Conservation (phyloP, 2,329 filamentous ascomycete species). For the Alternaria arborescens region DNA sequence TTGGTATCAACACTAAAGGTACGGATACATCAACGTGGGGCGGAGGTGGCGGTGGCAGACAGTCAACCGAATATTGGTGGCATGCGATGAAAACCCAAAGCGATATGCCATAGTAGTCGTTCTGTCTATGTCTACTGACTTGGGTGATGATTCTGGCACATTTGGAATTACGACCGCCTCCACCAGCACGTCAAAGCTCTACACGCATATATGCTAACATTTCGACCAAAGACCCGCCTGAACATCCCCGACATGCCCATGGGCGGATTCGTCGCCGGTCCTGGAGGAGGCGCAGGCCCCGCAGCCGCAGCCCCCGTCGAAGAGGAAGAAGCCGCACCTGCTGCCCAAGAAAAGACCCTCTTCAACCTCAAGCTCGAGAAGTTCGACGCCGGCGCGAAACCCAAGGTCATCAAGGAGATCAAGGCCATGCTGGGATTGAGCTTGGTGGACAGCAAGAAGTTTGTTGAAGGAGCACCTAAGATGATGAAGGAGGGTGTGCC, state of each 20-base stretch:
- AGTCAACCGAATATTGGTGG: background rate
- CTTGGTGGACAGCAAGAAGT: conserved; percentile 99
- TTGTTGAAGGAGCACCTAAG: conserved; percentile 98
- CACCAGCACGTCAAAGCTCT: background rate
- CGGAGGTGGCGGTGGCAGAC: background rate
- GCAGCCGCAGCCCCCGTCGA: conserved; percentile 71
- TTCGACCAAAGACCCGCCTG: conserved; percentile 74
- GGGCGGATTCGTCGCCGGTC: conserved; percentile 80
- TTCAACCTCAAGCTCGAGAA: conserved; percentile 95
- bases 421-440: conserved; percentile 94
- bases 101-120: background rate
- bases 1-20: conserved; percentile 96
- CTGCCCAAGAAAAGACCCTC: conserved; percentile 90
- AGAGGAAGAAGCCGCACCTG: conserved; percentile 88
- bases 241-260: conserved; percentile 99
- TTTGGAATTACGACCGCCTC: background rate
- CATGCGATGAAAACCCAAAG: background rate
- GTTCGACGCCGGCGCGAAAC: conserved; percentile 88
- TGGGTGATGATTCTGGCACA: background rate
- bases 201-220: conserved; percentile 7
- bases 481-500: conserved; percentile 98
- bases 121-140: background rate
- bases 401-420: conserved; percentile 99
- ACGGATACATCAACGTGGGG: conserved; percentile 26
- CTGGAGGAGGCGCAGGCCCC: conserved; percentile 60